Evolutionary conservation across 1,284 basidiomycete species (phyloP), one percentile per base, ranked within the genome.

Genomic region (Xerocomus amazonicus): DNA sequence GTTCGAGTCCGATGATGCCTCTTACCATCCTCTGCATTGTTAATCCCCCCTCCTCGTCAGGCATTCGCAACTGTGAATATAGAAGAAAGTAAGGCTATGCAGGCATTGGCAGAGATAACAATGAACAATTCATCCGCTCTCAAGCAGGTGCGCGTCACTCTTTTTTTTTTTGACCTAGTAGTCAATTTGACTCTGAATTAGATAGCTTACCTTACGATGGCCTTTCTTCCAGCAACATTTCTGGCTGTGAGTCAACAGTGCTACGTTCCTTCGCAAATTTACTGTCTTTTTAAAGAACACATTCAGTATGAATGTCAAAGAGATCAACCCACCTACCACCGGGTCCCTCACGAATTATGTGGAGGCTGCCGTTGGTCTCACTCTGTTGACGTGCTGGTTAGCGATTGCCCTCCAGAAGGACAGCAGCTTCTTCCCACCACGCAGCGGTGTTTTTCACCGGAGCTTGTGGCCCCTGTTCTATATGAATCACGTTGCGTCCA

Each of bases 1-100:
- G 60, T 62, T 54, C 35, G 61, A 29, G 39, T 33, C 16, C 6
- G n/a, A 23, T 8, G 12, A 14, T 9, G 9, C 26, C 23, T 48
- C 36, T 31, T 32, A 14, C 39, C 17, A 13, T 46, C n/a, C 2
- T 19, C 4, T n/a, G 28, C 12, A 6, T 9, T 13, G 39, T 27
- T 58, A 27, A 59, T 31, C 5, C 35, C 40, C 19, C 19, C 4
- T 4, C 19, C 6, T 47, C 32, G 23, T 26, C 16, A 80, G 77
- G 71, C 72, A 6, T 76, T 78, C 43, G 76, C 72, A 47, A 76
- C 62, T 43, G 70, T 76, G 28, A 76, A 72, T 48, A 74, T 79
- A 32, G 58, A 66, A 13, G 76, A 80, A 46, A 78, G 72, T 63
- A 67, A 62, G 51, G 54, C 57, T 17, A 76, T 71, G 68, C 59